Conservation (phyloP, 1,284 basidiomycete species). For the Xerocomus nothofagi region DNA sequence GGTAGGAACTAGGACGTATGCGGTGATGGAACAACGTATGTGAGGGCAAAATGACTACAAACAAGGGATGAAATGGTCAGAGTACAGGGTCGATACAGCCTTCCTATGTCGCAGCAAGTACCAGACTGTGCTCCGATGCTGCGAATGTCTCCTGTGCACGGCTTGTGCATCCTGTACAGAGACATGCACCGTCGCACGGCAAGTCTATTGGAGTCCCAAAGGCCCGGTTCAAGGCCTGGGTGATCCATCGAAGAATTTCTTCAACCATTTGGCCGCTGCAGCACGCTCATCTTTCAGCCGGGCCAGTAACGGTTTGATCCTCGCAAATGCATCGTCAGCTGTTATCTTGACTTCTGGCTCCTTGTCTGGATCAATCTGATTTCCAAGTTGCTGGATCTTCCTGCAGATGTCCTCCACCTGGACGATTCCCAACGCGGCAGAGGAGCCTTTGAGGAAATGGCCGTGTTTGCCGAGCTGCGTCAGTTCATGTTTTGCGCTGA, state of each 20-base stretch:
- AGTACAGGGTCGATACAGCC: slow-evolving; percentile 27
- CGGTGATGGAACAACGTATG: slow-evolving; percentile 20
- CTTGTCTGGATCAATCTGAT: slow-evolving; percentile 45
- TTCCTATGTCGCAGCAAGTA: slow-evolving; percentile 24
- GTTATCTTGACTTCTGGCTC: slow-evolving; percentile 49
- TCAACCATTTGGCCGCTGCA: slow-evolving; percentile 56
- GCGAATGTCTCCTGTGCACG: slow-evolving; percentile 13
- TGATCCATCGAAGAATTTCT: slow-evolving; percentile 42
- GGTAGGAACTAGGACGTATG: slow-evolving; percentile 24
- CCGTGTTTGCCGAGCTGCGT: slow-evolving; percentile 71
- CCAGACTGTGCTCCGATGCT: slow-evolving; percentile 20
- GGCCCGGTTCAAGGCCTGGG: slow-evolving; percentile 9
- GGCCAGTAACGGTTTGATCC: slow-evolving; percentile 55
- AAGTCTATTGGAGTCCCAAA: slow-evolving; percentile 1
- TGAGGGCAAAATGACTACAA: slow-evolving; percentile 18
- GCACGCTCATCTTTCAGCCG: slow-evolving; percentile 58
- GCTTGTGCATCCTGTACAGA: slow-evolving; percentile 5
- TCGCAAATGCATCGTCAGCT: slow-evolving; percentile 59
- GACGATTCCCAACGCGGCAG: slow-evolving; percentile 83
- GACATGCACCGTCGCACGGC: slow-evolving; percentile 16
- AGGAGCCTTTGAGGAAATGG: slow-evolving; percentile 94
- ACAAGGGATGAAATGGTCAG: slow-evolving; percentile 18
- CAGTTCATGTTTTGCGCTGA: slow-evolving; percentile 60
- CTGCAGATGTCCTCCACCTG: slow-evolving; percentile 84
- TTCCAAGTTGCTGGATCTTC: slow-evolving; percentile 86